phyloP scores from a whole-genome alignment of 208 protist species.

The Zelonia costaricensis region DNA sequence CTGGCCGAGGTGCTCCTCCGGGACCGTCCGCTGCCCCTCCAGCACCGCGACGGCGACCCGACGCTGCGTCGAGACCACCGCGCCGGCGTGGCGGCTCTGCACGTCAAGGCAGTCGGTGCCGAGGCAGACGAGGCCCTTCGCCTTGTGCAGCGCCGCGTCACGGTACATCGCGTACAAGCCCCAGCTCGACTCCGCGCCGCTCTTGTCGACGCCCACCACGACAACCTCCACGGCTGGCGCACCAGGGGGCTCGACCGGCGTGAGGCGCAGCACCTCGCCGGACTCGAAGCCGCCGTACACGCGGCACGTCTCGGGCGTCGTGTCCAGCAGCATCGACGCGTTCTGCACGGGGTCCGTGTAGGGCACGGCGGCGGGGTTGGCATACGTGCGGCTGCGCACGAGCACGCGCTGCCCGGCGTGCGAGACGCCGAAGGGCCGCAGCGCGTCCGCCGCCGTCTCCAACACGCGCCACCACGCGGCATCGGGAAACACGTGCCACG shows the following conservation, averaged over 20 bases:
- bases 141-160: conserved; percentile 33
- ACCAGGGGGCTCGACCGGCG: conserved; percentile 6
- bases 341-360: conserved; percentile 49
- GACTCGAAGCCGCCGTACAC: conserved; percentile 69
- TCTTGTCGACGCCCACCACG: conserved; percentile 68
- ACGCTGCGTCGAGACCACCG: conserved; percentile 27
- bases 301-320: conserved; percentile 50
- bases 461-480: conserved; percentile 79
- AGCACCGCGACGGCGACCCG: conserved; percentile 38
- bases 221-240: conserved; percentile 46
- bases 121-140: conserved; percentile 57
- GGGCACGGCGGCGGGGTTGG: conserved; percentile 48
- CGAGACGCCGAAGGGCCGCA: conserved; percentile 59
- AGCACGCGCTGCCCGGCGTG: conserved; percentile 52
- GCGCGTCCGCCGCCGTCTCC: conserved; percentile 44
- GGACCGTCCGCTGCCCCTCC: conserved; percentile 46
- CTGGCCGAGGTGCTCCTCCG: conserved; percentile 77
- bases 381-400: conserved; percentile 32
- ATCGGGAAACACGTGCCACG: conserved; percentile 69
- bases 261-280: conserved; percentile 62
- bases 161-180: conserved; percentile 54
- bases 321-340: conserved; percentile 50
- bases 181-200: conserved; percentile 58
- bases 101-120: conserved; percentile 67
- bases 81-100: conserved; percentile 43